Evolutionary conservation across 306 rosid species (phyloP).

Genomic region (Malus sieversii): DNA sequence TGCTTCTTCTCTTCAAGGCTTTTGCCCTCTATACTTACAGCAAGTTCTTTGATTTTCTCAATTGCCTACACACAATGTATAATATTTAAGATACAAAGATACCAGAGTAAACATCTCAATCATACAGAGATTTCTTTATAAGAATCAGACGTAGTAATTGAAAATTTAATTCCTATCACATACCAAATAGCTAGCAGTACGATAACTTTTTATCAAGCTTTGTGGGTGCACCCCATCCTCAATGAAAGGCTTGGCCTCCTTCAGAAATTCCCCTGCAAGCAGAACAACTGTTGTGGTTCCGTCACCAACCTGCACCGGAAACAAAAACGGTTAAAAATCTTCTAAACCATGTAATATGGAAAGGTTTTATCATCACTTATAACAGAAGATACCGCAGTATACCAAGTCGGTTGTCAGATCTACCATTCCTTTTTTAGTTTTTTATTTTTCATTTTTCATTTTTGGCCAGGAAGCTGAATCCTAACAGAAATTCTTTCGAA

Average conservation of each 20-base stretch:
- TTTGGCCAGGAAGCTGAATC: background rate
- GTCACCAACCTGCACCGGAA: conserved; percentile 76
- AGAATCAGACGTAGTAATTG: background rate
- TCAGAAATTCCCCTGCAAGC: conserved; percentile 89
- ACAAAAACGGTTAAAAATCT: background rate
- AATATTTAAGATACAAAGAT: background rate
- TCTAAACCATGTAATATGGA: background rate
- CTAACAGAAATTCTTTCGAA: background rate
- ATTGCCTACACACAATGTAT: conserved; percentile 47
- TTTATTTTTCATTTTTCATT: background rate
- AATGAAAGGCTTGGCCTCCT: conserved; percentile 92
- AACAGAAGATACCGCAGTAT: background rate
- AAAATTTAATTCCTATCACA: background rate
- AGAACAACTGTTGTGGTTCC: conserved; percentile 98
- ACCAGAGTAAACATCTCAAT: background rate
- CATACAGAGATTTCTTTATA: background rate
- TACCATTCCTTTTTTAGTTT: background rate
- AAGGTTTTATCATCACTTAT: background rate
- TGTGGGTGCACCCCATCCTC: conserved; percentile 98
- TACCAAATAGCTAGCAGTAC: conserved; percentile 77
- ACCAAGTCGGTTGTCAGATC: background rate
- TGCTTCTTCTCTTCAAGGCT: conserved; percentile 85
- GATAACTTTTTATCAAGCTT: conserved; percentile 78
- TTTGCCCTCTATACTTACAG: conserved; percentile 88
- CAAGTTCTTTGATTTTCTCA: conserved; percentile 76